These are phyloP conservation scores for Polygonum aviculare DNA, from an alignment of 148 eudicot genomes.

Conservation along the genomic window DNA sequence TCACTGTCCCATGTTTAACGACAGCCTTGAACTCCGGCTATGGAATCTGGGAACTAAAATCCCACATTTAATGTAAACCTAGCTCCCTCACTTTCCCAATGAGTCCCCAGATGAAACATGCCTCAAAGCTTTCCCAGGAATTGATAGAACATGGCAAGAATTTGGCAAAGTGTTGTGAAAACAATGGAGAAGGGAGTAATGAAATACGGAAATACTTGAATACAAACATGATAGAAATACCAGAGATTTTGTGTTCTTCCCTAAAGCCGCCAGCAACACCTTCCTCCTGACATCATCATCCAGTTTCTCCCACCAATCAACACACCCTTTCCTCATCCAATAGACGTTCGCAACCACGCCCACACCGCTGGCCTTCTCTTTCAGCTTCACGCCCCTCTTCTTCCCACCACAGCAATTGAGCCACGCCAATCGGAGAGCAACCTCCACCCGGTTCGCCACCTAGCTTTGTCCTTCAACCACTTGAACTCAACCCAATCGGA, in stretches of 20 bases:
- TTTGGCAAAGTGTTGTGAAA: background rate
- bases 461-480: slow-evolving; percentile 92
- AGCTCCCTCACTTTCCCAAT: background rate
- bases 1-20: background rate
- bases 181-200: background rate
- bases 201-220: background rate
- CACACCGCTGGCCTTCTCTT: slow-evolving; percentile 41
- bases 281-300: slow-evolving; percentile 31
- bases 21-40: background rate
- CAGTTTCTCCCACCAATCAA: slow-evolving; percentile 93
- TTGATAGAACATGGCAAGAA: background rate
- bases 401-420: slow-evolving; percentile 53
- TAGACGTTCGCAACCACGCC: slow-evolving; percentile 69
- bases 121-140: background rate
- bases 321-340: slow-evolving; percentile 93
- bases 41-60: background rate
- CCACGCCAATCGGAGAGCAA: slow-evolving; percentile 80
- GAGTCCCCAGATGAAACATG: background rate
- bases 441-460: slow-evolving; percentile 73
- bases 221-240: slow-evolving; percentile 32
- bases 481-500: slow-evolving; percentile 69
- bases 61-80: background rate
- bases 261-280: slow-evolving; percentile 35
- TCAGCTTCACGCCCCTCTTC: slow-evolving; percentile 82
- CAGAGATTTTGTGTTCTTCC: slow-evolving; percentile 53